Evolutionary conservation across 768 basidiomycete species (phyloP), one percentile per base, ranked within the genome.

Genomic region (Tylopilus rubrobrunneus): DNA sequence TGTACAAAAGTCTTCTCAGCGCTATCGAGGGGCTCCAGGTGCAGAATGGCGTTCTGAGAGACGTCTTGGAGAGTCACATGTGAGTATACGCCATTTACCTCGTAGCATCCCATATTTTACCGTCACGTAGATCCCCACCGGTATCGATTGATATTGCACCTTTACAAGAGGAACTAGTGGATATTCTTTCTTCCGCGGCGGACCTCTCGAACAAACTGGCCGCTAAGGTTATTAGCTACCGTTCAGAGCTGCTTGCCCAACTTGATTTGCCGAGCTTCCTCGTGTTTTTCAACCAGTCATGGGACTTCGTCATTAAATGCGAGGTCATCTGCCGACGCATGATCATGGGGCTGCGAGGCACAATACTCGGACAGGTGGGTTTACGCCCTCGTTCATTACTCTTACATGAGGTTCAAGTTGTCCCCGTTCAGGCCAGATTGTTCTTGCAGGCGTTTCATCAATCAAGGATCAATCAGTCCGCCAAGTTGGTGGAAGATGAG

Each of bases 401-500:
- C 10, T 15, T 19, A 34, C 15, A 19, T 42, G 46, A 57, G 36
- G 47, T 11, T 31, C 31, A 31, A 31, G 31, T 37, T 37, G 21
- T 49, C 49, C 36, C 61, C 21, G 36, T 49, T 34, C 31, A 94
- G 86, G 90, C 94, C 7, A 95, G 94, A 72, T 72, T 81, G 10
- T 99, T 95, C 74, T 74, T 99, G 27, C 84, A 89, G 63, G 71
- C 76, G 1, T 98, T 95, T 73, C 97, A 99, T 65, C 86, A 93
- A 60, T 71, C 78, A 11, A 80, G 88, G 48, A 80, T 98, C 42
- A 81, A 85, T 3, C 79, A 79, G 51, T 89, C 87, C 3, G 95
- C 96, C 27, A 92, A 88, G 67, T 73, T 92, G 27, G 96, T 99
- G 8, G 94, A 98, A 68, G 93, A 98, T 60, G 97, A 99, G 66